phyloP scores from a whole-genome alignment of 1,284 basidiomycete genomes.

The Melampsora americana region DNA sequence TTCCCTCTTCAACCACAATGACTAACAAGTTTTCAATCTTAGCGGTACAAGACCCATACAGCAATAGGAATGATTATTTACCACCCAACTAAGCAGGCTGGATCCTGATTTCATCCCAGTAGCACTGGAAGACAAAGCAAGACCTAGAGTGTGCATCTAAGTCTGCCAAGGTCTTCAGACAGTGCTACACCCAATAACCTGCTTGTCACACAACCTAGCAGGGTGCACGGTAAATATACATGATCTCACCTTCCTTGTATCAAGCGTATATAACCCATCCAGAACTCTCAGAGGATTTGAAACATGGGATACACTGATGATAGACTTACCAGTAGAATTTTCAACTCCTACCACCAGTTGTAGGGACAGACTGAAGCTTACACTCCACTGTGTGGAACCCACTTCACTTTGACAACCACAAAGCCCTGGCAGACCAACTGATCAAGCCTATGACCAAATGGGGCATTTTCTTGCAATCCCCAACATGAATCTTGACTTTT shows the following conservation, averaged over 20 bases:
- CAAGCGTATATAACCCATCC: neutral
- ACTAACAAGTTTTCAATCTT: neutral
- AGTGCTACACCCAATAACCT: neutral
- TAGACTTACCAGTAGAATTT: neutral
- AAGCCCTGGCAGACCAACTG: neutral
- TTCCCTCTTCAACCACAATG: neutral
- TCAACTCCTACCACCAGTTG: neutral
- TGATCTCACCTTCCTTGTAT: neutral
- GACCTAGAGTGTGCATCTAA: neutral
- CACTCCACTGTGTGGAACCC: neutral
- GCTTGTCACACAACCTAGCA: neutral
- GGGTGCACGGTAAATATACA: neutral
- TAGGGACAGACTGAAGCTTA: neutral
- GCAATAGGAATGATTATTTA: neutral
- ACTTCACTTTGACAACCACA: neutral
- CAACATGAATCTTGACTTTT: neutral
- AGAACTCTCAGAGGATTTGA: neutral
- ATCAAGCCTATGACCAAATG: neutral
- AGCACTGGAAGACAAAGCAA: neutral
- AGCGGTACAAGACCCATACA: neutral
- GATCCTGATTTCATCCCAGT: neutral
- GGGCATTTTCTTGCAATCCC: neutral
- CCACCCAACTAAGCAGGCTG: neutral
- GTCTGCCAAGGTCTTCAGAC: neutral
- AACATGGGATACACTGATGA: neutral